Conservation (phyloP, 768 basidiomycete genomes). For the Panus rudis region DNA sequence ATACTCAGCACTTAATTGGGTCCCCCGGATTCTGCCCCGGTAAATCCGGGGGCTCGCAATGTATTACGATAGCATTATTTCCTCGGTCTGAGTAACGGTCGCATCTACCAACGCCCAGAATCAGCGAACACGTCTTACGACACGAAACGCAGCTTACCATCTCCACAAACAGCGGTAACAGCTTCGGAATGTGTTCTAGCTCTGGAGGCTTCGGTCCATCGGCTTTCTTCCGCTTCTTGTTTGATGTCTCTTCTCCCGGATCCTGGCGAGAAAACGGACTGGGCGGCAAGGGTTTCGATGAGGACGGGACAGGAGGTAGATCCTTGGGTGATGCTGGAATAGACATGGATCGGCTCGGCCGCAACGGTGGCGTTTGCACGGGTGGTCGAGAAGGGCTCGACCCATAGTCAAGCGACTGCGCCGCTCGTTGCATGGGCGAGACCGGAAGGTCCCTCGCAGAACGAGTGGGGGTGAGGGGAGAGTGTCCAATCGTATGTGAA, state of each 20-base stretch:
- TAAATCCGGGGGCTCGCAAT: no score
- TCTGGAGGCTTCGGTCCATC: constrained; percentile 63
- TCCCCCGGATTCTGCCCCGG: no score
- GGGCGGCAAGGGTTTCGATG: no score
- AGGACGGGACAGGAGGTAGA: constrained; percentile 40
- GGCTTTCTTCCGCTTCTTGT: constrained; percentile 34
- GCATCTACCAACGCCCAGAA: constrained; percentile 23
- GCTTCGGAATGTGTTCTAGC: constrained; percentile 65
- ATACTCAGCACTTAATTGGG: no score
- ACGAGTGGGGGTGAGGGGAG: constrained; percentile 5
- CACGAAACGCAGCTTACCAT: constrained; percentile 51
- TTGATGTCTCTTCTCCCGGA: constrained; percentile 10
- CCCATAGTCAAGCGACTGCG: no score
- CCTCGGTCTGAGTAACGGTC: constrained; percentile 34
- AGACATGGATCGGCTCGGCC: constrained; percentile 7
- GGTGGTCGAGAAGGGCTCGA: background rate
- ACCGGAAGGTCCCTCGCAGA: background rate
- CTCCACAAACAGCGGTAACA: constrained; percentile 88
- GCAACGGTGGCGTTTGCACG: background rate
- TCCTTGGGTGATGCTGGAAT: constrained; percentile 24
- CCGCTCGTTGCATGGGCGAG: background rate
- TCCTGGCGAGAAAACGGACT: constrained; percentile 17
- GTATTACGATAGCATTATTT: no score
- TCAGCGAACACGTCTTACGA: background rate
- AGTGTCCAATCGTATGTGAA: constrained; percentile 16